Conservation (phyloP, 176 grass and related monocot genomes). For the Bromus sterilis region DNA sequence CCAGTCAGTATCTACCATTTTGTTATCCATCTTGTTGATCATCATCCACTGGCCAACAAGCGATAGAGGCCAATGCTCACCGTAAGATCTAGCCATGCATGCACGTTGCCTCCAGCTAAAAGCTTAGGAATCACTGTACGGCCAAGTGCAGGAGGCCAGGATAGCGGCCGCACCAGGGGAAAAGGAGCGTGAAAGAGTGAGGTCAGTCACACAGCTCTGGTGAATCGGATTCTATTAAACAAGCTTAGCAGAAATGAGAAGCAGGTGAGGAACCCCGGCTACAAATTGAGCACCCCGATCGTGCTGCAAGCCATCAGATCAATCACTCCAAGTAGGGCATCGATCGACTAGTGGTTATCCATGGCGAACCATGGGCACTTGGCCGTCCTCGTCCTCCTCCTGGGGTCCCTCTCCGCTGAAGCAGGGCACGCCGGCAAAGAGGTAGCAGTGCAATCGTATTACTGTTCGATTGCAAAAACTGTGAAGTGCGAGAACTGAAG, state of each 20-base stretch:
- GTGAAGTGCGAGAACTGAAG: not conserved
- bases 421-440: slow-evolving; percentile 24
- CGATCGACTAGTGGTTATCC: not conserved
- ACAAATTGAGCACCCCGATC: slow-evolving; percentile 31
- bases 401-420: slow-evolving; percentile 30
- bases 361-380: slow-evolving; percentile 49
- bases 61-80: not conserved
- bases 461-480: not conserved
- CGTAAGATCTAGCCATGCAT: not conserved
- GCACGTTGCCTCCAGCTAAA: not conserved
- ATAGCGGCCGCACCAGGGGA: slow-evolving; percentile 1
- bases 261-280: slow-evolving; percentile 22
- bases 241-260: not conserved
- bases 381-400: slow-evolving; percentile 43
- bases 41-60: not conserved
- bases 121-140: not conserved
- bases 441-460: slow-evolving; percentile 5
- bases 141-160: not conserved
- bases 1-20: not conserved
- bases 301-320: not conserved
- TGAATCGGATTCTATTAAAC: slow-evolving; percentile 62
- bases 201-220: slow-evolving; percentile 13
- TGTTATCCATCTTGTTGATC: not conserved
- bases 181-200: slow-evolving; percentile 7
- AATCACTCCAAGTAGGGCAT: not conserved